Evolutionary conservation across 805 yeast species (phyloP).

Genomic region (Suhomyces sp.): DNA sequence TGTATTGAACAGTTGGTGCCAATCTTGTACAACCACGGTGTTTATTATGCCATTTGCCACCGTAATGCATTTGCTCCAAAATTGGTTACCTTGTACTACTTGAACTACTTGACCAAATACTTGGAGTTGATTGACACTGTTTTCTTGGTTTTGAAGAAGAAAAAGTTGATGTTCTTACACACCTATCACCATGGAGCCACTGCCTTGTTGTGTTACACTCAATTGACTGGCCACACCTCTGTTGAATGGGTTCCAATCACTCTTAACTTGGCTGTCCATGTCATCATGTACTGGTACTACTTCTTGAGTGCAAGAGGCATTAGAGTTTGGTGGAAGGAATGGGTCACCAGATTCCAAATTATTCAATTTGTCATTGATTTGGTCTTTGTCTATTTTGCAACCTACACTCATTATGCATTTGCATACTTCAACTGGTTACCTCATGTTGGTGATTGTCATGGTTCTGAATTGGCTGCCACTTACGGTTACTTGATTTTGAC

Average conservation of each 20-base stretch:
- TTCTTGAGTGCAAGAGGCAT: conserved; percentile 89
- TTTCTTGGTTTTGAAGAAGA: conserved; percentile 86
- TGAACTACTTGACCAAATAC: conserved; percentile 88
- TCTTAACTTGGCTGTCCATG: conserved; percentile 88
- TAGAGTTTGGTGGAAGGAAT: conserved; percentile 98
- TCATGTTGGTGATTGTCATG: conserved; percentile 76
- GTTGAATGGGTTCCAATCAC: conserved; percentile 94
- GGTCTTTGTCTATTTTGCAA: conserved; percentile 88
- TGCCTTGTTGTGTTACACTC: conserved; percentile 90
- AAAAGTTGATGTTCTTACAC: conserved; percentile 88
- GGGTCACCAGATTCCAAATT: conserved; percentile 97
- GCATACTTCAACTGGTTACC: conserved; percentile 66
- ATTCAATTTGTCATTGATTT: conserved; percentile 88
- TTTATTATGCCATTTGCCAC: conserved; percentile 81
- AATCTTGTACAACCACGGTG: conserved; percentile 66
- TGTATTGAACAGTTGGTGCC: conserved; percentile 85
- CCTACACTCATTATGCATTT: conserved; percentile 83
- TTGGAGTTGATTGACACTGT: conserved; percentile 88
- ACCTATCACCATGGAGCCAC: conserved; percentile 99
- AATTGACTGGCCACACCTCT: conserved; percentile 83
- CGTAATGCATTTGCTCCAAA: conserved; percentile 77
- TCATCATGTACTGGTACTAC: conserved; percentile 97
- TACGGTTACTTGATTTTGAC: conserved; percentile 87
- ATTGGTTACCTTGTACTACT: conserved; percentile 79
- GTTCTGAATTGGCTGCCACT: conserved; percentile 89